These are phyloP conservation scores for Lactarius hatsudake DNA, from an alignment of 768 basidiomycete genomes.

Conservation along the genomic window DNA sequence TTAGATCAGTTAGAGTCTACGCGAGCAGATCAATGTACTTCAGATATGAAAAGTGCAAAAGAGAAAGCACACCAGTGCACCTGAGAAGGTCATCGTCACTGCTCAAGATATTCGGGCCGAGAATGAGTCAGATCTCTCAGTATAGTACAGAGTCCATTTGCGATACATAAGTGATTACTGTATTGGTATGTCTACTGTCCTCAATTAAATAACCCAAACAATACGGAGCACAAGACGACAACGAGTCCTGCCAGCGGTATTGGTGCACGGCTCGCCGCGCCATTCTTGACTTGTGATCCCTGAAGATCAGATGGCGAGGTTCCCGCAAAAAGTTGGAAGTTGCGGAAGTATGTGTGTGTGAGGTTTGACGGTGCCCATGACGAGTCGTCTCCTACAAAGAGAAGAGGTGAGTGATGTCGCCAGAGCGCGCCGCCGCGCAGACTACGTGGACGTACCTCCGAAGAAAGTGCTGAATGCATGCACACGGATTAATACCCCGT, in stretches of 20 bases:
- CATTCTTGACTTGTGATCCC: slow-evolving; percentile 14
- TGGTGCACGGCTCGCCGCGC: not conserved
- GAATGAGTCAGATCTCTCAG: not conserved
- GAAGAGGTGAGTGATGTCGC: slow-evolving; percentile 24
- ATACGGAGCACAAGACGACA: slow-evolving; percentile 1
- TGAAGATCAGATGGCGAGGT: slow-evolving; percentile 24
- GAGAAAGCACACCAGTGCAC: slow-evolving; percentile 21
- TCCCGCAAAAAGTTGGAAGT: slow-evolving; percentile 52
- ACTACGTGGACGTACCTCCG: slow-evolving; percentile 48
- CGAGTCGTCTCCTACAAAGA: slow-evolving; percentile 50
- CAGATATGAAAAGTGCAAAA: not conserved
- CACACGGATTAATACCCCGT: not conserved
- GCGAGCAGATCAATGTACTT: not conserved
- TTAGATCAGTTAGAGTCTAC: slow-evolving; percentile 89
- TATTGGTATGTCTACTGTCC: not conserved
- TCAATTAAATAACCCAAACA: slow-evolving; percentile 8
- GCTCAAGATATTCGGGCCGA: not conserved
- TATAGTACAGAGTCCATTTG: not conserved
- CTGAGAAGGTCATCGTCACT: slow-evolving; percentile 19
- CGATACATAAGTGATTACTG: not conserved
- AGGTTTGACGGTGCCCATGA: slow-evolving; percentile 69
- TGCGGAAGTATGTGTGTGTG: slow-evolving; percentile 74
- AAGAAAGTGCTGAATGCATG: slow-evolving; percentile 66
- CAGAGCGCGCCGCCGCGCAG: too few relatives aligned
- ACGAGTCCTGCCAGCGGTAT: not conserved